Evolutionary conservation across 1,284 basidiomycete species (phyloP), one percentile per base, ranked within the genome.

Genomic region (Moesziomyces parantarcticus): DNA sequence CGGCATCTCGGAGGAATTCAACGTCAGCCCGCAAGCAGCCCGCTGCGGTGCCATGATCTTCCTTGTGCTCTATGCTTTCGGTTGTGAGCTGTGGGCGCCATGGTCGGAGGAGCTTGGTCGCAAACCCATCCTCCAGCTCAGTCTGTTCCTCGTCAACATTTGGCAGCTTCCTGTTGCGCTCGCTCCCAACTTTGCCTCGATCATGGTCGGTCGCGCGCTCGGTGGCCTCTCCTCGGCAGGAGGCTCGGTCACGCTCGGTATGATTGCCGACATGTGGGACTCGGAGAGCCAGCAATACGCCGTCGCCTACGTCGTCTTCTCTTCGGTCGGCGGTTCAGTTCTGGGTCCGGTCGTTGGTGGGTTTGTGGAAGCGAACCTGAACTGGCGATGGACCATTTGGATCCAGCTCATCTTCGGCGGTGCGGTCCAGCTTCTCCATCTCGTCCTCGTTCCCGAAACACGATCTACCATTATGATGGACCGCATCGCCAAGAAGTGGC

Each of bases 221-320:
- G 83, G 83, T 39, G 84, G 83, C 60, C 69, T 84, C 10, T 82
- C 56, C 13, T 79, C 79, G 4, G 84, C 84, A 6, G 80, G 86
- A 22, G 86, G 85, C 2, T 84, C 82, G 23, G 85, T 86, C 47
- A 86, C 85, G 1, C 75, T 86, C 0, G 85, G 85, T 18, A 80
- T 81, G 69, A 54, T 79, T 4, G 75, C 84, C 5, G 84, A 84
- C 45, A 61, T 84, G 68, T 84, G 72, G 64, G 79, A 82, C 20
- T 50, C 79, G 1, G 81, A 84, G 5, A 69, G 68, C 25, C 84
- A 84, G 58, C 79, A 83, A 46, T 80, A 81, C 18, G 84, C 81
- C 46, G 82, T 77, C 11, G 79, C 83, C 18, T 79, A 74, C 32
- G 81, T 84, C 11, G 79, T 74, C 26, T 84, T 78, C 49, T 75